These are phyloP conservation scores for Allantophomopsis lycopodina DNA, from an alignment of 2,329 filamentous ascomycete species.

Conservation along the genomic window DNA sequence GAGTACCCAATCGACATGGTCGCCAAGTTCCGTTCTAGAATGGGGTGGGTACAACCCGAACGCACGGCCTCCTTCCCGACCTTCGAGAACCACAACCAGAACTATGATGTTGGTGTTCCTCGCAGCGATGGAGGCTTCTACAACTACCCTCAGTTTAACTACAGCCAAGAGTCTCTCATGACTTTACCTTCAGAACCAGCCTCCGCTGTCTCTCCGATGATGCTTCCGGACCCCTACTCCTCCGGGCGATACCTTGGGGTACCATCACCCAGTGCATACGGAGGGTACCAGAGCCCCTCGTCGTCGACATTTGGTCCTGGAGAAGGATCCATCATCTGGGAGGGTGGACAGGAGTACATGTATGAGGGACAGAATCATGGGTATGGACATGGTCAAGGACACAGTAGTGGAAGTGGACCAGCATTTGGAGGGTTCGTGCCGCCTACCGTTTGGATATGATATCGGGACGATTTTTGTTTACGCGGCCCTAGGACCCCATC, in stretches of 20 bases:
- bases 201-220: constrained; percentile 34
- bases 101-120: constrained; percentile 18
- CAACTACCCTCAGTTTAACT: constrained; percentile 43
- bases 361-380: constrained; percentile 15
- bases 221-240: constrained; percentile 38
- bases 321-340: constrained; percentile 48
- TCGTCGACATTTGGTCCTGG: constrained; percentile 45
- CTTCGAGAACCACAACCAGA: constrained; percentile 32
- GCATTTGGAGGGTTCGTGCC: constrained; percentile 21
- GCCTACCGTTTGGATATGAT: constrained; percentile 21
- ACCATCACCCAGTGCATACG: constrained; percentile 42
- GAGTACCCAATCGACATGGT: constrained; percentile 60
- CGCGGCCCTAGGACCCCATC: constrained; percentile 15
- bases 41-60: constrained; percentile 51
- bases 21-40: constrained; percentile 51
- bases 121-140: constrained; percentile 33
- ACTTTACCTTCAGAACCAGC: constrained; percentile 34
- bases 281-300: constrained; percentile 41
- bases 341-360: constrained; percentile 33
- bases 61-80: constrained; percentile 47
- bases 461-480: constrained; percentile 18
- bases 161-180: constrained; percentile 49
- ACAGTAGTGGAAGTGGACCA: constrained; percentile 9
- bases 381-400: no score
- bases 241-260: constrained; percentile 46